A percentile compares a stretch with the other conserved stretches of the same genome.
Conservation (phyloP, 495 filamentous ascomycete genomes). For the Copromyces sp. region DNA sequence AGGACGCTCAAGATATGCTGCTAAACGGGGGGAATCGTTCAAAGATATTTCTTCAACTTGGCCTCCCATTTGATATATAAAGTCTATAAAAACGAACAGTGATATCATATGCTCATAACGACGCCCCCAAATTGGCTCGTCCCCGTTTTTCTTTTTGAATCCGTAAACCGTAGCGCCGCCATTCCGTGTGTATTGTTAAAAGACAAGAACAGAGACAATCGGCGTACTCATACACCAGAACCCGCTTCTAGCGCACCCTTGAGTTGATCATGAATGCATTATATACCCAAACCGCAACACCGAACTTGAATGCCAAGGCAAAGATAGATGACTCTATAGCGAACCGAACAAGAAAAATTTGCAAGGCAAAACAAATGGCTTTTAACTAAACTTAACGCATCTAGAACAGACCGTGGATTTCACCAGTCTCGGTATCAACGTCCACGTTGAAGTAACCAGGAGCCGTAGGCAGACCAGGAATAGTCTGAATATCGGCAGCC, state of each 20-base stretch:
- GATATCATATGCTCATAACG: neutral
- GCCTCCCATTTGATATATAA: neutral
- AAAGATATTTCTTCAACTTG: neutral
- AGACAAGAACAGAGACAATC: neutral
- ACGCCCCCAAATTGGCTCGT: neutral
- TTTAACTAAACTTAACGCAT: neutral
- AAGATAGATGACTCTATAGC: neutral
- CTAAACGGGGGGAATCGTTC: neutral
- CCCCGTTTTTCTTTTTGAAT: neutral
- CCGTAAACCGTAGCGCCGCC: neutral
- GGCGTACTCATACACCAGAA: neutral
- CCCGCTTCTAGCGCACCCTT: neutral
- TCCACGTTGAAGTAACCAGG: conserved; percentile 96
- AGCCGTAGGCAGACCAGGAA: conserved; percentile 89
- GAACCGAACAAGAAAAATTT: neutral
- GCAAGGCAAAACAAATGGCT: neutral
- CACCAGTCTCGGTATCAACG: conserved; percentile 83
- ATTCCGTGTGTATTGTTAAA: neutral
- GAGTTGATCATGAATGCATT: conserved; percentile 17
- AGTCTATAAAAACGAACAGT: neutral
- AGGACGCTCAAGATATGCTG: too few species aligned
- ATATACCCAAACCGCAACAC: neutral
- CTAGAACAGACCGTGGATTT: conserved; percentile 93
- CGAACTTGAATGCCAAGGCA: neutral
- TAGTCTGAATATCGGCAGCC: conserved; percentile 96